These are phyloP conservation scores for Sparassis latifolia DNA, from an alignment of 1,284 basidiomycete genomes.

Conservation along the genomic window DNA sequence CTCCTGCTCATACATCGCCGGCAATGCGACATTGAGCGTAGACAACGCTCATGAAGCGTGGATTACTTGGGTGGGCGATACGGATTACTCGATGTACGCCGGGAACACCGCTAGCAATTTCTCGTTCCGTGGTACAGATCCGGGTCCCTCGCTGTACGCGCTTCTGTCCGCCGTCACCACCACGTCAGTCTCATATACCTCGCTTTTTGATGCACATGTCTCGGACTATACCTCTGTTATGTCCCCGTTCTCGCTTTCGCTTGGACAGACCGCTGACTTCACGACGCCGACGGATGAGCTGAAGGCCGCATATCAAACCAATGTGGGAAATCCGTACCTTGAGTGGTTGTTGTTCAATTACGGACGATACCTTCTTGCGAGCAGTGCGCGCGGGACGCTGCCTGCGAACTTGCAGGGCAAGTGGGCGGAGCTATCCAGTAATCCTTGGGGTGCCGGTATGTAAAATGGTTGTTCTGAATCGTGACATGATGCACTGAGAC, in stretches of 20 bases:
- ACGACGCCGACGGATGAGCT: conserved; percentile 52
- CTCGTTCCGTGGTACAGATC: conserved; percentile 57
- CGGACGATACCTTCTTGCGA: conserved; percentile 60
- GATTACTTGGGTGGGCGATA: conserved; percentile 67
- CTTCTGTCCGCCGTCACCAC: conserved; percentile 31
- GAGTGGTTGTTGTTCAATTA: conserved; percentile 72
- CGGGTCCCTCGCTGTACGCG: conserved; percentile 41
- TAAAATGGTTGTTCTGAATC: conserved; percentile 3
- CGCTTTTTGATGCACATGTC: conserved; percentile 40
- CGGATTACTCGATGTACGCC: conserved; percentile 57
- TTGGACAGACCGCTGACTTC: conserved; percentile 52
- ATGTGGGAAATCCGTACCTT: conserved; percentile 55
- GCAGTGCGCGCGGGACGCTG: conserved; percentile 53
- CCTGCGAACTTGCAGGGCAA: conserved; percentile 72
- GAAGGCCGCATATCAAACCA: conserved; percentile 42
- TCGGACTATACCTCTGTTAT: conserved; percentile 41
- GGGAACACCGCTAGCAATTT: conserved; percentile 50
- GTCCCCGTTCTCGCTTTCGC: conserved; percentile 44
- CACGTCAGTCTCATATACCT: conserved; percentile 23
- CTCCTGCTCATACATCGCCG: conserved; percentile 27
- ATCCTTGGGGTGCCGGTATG: conserved; percentile 60
- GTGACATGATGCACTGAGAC: not conserved
- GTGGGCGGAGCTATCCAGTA: conserved; percentile 50
- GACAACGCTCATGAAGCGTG: conserved; percentile 41
- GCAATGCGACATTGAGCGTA: conserved; percentile 52